phyloP scores from a whole-genome alignment of 148 eudicot genomes.

The Cornus florida region DNA sequence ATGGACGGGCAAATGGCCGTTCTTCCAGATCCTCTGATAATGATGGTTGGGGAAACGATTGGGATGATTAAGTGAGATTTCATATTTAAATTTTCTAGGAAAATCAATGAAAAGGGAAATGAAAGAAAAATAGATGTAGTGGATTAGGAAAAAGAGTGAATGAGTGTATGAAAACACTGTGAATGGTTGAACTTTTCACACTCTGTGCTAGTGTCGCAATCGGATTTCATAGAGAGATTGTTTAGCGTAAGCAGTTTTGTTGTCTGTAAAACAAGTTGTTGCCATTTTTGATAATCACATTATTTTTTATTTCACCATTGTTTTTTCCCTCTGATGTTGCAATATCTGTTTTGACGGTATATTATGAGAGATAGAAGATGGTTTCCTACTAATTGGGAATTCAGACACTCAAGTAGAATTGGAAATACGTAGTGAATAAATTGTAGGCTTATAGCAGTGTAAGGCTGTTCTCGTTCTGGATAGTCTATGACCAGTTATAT shows the following conservation, averaged over 20 bases:
- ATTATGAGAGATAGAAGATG: background rate
- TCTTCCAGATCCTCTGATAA: conserved; percentile 11
- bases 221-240: background rate
- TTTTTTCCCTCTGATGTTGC: background rate
- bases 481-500: too few relatives aligned
- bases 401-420: background rate
- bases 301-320: background rate
- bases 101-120: background rate
- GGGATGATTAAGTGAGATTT: conserved; percentile 21
- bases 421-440: too few relatives aligned
- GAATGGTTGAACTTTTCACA: background rate
- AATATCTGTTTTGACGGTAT: background rate
- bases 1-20: conserved; percentile 18
- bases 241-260: background rate
- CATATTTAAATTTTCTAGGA: background rate
- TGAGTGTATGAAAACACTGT: background rate
- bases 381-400: background rate
- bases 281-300: background rate
- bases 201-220: background rate
- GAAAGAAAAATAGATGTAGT: conserved; percentile 4
- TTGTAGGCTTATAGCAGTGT: too few relatives aligned
- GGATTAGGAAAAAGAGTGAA: background rate
- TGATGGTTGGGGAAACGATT: conserved; percentile 20
- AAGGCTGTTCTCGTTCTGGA: too few relatives aligned
- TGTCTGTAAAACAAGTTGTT: background rate